Evolutionary conservation across 768 basidiomycete species (phyloP), one percentile per base, ranked within the genome.

Genomic region (Boletus vermiculosoides): DNA sequence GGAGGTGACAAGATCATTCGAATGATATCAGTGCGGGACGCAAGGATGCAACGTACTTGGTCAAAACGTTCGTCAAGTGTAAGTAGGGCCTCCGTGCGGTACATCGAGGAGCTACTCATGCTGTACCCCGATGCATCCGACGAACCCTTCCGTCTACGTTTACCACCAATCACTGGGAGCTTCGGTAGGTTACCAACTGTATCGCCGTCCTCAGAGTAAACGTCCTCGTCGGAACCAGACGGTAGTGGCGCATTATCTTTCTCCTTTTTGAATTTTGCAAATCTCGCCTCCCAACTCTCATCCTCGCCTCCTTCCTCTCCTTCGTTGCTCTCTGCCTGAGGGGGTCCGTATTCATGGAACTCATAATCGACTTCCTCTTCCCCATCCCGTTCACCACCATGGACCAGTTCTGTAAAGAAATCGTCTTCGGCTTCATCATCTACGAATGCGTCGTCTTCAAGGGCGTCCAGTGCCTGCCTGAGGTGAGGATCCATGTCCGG

Each of bases 61-160:
- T 98, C 95, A 68, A 98, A 99, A 12, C 87, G 83, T 67, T 98
- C 93, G 67, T 99, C 97, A 42, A 99, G 77, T 2, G 86, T 88
- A 50, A 91, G 84, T 30, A 98, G 74, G 1, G 92, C 87, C 63
- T 94, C 89, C 61, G 92, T 98, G 45, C 97, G 84, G 74, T 84
- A 90, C 90, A 98, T 93, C 15, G 93, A 93, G 4, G 93, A 94
- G 65, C 92, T 94, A 71, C 91, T 96, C 94, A 99, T 98, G 69
- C 90, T 92, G 78, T 96, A 96, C 13, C 92, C 94, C 22, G 92
- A 93, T 10, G 92, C 94, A 60, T 93, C 89, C 50, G 90, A 93
- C 0, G 85, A 78, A 4, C 85, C 86, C 63, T 86, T 86, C 61
- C 85, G 78, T 67, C 88, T 77, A 66, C 85, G 82, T 74, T 85